These are phyloP conservation scores for Zygosaccharomyces sapae DNA, from an alignment of 1,139 yeast species.

Conservation along the genomic window DNA sequence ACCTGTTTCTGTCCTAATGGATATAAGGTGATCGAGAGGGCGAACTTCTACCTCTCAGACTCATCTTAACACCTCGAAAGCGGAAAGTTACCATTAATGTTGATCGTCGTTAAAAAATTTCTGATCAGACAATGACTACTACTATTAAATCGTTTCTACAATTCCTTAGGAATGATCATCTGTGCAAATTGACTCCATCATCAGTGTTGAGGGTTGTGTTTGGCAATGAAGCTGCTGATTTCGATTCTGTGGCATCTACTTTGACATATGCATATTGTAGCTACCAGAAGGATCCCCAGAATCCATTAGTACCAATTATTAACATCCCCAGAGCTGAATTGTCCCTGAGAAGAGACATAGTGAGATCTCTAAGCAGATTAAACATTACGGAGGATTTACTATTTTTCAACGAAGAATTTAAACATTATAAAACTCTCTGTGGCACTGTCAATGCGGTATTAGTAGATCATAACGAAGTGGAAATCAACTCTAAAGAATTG, in stretches of 20 bases:
- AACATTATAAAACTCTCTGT: slow-evolving; percentile 26
- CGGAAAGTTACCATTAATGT: too few relatives aligned
- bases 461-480: slow-evolving; percentile 80
- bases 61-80: background rate
- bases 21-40: background rate
- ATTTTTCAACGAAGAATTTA: slow-evolving; percentile 63
- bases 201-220: slow-evolving; percentile 48
- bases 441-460: slow-evolving; percentile 45
- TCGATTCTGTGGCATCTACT: slow-evolving; percentile 81
- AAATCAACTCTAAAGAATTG: slow-evolving; percentile 43
- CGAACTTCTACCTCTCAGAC: background rate
- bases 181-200: slow-evolving; percentile 2
- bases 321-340: slow-evolving; percentile 69
- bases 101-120: too few relatives aligned
- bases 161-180: slow-evolving; percentile 11
- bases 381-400: slow-evolving; percentile 49
- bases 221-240: slow-evolving; percentile 83
- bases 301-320: slow-evolving; percentile 56
- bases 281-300: slow-evolving; percentile 32
- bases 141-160: slow-evolving; percentile 13
- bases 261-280: slow-evolving; percentile 63
- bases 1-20: background rate
- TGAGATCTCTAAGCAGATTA: slow-evolving; percentile 47
- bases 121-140: slow-evolving; percentile 10
- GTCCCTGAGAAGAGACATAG: slow-evolving; percentile 65